Evolutionary conservation across 192 early-diverging fungal genomes (phyloP).

Genomic region (Mortierella hygrophila): DNA sequence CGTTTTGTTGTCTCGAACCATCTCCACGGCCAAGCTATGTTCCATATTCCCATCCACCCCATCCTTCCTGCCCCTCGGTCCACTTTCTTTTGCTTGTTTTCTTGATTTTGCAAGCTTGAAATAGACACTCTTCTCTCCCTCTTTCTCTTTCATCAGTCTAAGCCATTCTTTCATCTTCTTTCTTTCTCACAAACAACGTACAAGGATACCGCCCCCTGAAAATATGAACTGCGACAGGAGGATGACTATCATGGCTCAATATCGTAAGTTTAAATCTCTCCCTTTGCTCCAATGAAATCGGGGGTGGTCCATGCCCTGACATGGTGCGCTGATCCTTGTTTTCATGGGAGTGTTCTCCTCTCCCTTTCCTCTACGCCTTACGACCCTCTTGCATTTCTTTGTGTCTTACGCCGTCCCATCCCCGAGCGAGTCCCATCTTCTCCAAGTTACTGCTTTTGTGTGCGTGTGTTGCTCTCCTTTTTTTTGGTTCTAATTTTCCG

Average conservation of each 20-base stretch:
- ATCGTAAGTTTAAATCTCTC: not conserved
- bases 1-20: not conserved
- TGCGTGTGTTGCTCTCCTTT: not conserved
- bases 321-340: not conserved
- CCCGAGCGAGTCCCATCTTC: not conserved
- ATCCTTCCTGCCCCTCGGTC: not conserved
- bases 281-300: not conserved
- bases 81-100: not conserved
- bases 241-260: not conserved
- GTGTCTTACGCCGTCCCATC: not conserved
- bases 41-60: not conserved
- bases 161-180: not conserved
- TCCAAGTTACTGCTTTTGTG: not conserved
- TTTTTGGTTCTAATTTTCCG: not conserved
- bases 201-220: not conserved
- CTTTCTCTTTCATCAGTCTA: not conserved
- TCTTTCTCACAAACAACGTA: not conserved
- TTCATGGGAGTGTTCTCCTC: not conserved
- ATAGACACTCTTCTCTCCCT: not conserved
- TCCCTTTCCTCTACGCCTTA: too few relatives aligned
- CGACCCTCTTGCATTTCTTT: not conserved
- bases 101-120: not conserved
- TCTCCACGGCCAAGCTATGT: not conserved
- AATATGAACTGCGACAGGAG: not conserved
- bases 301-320: slow-evolving; percentile 2